Percentiles rank a stretch among this genome's conserved stretches.
Evolutionary conservation across 2,329 filamentous ascomycete species (phyloP).

Genomic region (Fusarium xylarioides): DNA sequence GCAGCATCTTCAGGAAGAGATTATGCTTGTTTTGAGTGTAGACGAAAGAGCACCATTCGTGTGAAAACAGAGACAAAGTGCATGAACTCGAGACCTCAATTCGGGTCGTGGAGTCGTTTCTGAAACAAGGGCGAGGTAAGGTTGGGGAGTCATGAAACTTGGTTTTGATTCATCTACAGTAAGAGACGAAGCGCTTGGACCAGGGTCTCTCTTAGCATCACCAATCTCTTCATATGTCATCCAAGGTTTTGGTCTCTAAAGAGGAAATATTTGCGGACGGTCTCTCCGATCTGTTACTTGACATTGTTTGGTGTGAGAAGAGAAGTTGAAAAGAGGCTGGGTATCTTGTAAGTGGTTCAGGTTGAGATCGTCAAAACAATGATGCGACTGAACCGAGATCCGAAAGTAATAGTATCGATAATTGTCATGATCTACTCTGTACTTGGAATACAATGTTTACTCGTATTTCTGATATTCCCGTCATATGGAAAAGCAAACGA

Average conservation of each 20-base stretch:
- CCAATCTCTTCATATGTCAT: background rate
- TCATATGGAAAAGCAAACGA: slow-evolving; percentile 10
- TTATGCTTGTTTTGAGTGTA: slow-evolving; percentile 25
- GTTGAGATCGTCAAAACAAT: background rate
- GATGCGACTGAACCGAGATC: background rate
- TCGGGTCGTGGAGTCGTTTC: slow-evolving; percentile 10
- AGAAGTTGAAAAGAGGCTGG: background rate
- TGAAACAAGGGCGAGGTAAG: slow-evolving; percentile 30
- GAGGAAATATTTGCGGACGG: background rate
- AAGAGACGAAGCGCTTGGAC: slow-evolving; percentile 34
- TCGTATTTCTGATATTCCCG: slow-evolving; percentile 18
- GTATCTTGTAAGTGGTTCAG: background rate
- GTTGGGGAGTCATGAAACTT: slow-evolving; percentile 25
- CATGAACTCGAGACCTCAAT: slow-evolving; percentile 16
- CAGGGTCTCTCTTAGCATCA: slow-evolving; percentile 4
- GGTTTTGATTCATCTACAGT: slow-evolving; percentile 27
- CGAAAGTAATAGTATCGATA: background rate
- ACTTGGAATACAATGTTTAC: background rate
- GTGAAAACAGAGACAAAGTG: background rate
- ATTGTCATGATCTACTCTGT: background rate
- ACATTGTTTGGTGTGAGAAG: background rate
- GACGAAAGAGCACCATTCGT: slow-evolving; percentile 1
- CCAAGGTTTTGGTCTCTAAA: background rate
- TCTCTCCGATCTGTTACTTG: slow-evolving; percentile 3
- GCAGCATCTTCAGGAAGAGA: slow-evolving; percentile 34